These are phyloP conservation scores for Solanum tacnaense DNA, from an alignment of 257 asterid genomes.

Conservation along the genomic window DNA sequence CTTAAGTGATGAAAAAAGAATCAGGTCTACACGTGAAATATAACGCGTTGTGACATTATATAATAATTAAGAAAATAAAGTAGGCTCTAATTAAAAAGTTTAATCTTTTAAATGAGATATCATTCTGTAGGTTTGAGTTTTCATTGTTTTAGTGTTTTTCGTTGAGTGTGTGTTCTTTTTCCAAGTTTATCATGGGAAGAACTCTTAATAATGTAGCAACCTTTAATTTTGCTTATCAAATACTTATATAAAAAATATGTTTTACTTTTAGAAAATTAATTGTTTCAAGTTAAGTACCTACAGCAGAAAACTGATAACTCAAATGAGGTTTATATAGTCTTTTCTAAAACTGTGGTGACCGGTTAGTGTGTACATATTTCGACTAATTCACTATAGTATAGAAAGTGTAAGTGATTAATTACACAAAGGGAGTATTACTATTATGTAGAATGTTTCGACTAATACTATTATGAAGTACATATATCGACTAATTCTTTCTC, in stretches of 20 bases:
- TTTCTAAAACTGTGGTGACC: too few species aligned
- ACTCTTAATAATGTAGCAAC: neutral
- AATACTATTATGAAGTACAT: too few species aligned
- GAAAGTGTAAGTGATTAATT: too few species aligned
- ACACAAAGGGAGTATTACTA: accelerated
- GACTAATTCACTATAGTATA: too few species aligned
- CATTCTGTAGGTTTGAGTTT: too few species aligned
- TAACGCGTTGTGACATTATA: neutral
- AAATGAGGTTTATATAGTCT: too few species aligned
- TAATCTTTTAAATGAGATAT: neutral
- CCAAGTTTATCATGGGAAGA: neutral
- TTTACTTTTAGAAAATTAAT: neutral
- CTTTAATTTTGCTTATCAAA: neutral
- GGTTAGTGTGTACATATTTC: too few species aligned
- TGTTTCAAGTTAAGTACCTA: too few species aligned
- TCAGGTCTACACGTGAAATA: too few species aligned
- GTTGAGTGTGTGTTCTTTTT: neutral
- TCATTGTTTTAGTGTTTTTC: neutral
- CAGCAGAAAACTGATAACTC: too few species aligned
- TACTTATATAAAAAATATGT: neutral
- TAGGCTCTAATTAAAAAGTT: neutral
- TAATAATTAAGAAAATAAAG: neutral
- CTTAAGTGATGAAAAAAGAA: neutral
- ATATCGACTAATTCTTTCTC: too few species aligned
- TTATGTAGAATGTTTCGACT: too few species aligned